A percentile compares a stretch with the other conserved stretches of the same genome.
Conservation (phyloP, 2,329 filamentous ascomycete genomes). For the Beauveria australis region DNA sequence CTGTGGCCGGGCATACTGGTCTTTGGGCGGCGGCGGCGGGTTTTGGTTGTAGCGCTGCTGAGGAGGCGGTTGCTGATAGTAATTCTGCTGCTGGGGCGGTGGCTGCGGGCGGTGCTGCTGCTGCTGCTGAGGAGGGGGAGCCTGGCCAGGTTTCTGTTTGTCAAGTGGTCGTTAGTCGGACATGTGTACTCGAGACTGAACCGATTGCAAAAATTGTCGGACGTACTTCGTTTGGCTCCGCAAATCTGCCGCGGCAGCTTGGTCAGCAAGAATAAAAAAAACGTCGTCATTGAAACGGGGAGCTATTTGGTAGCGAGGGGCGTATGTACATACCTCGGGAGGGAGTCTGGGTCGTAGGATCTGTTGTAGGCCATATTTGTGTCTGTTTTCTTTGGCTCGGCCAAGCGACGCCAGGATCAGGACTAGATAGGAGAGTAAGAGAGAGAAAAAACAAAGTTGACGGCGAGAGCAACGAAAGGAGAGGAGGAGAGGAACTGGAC, state of each 20-base stretch:
- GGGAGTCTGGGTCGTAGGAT: constrained; percentile 86
- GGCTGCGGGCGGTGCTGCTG: constrained; percentile 15
- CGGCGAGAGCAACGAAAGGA: not conserved
- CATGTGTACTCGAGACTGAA: not conserved
- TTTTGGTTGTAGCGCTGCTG: constrained; percentile 39
- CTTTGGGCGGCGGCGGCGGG: constrained; percentile 33
- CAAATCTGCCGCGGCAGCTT: constrained; percentile 44
- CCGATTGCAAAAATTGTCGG: not conserved
- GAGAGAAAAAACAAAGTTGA: not conserved
- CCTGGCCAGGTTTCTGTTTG: constrained; percentile 28
- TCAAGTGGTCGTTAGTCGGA: not conserved
- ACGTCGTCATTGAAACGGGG: not conserved
- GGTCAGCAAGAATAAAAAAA: constrained; percentile 10
- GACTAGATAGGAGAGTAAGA: not conserved
- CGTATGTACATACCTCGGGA: constrained; percentile 64
- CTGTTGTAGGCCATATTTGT: constrained; percentile 83
- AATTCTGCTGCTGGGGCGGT: constrained; percentile 17
- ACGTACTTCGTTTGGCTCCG: constrained; percentile 63
- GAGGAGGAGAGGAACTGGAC: not conserved
- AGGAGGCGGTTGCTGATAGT: constrained; percentile 11
- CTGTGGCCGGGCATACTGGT: constrained; percentile 22
- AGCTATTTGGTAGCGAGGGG: not conserved
- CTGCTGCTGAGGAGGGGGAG: constrained; percentile 13
- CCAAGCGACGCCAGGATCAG: not conserved
- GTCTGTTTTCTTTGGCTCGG: not conserved